phyloP scores from a whole-genome alignment of 2,329 filamentous ascomycete species.

The Epichloe hybrida region DNA sequence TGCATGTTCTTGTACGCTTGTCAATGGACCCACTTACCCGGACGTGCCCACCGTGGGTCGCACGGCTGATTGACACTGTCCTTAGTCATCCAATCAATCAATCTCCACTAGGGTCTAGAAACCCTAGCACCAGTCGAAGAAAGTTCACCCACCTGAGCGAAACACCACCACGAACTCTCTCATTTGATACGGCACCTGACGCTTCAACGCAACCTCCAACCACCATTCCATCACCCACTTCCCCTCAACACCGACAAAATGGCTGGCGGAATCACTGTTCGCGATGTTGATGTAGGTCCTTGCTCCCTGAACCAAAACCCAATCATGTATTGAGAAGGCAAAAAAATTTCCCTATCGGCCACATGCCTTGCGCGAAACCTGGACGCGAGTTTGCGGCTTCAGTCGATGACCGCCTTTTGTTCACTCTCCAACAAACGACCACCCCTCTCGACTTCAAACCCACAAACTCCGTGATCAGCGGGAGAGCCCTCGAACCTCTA shows the following conservation, averaged over 20 bases:
- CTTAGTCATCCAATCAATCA: conserved; percentile 11
- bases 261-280: conserved; percentile 66
- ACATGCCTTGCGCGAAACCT: neutral
- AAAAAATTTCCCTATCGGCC: too few relatives aligned
- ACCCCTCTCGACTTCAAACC: conserved; percentile 3
- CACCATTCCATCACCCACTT: conserved; percentile 9
- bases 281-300: conserved; percentile 69
- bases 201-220: conserved; percentile 17
- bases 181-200: conserved; percentile 12
- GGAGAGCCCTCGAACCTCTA: neutral
- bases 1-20: too few relatives aligned
- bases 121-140: conserved; percentile 17
- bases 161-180: neutral
- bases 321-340: neutral
- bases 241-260: conserved; percentile 51
- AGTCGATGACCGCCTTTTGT: neutral
- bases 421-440: neutral
- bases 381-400: neutral
- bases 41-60: neutral
- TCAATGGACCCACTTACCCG: neutral
- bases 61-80: neutral
- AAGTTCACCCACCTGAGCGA: conserved; percentile 11
- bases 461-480: neutral
- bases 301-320: conserved; percentile 20
- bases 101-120: conserved; percentile 18